Base-by-base conservation (phyloP, 2,329 filamentous ascomycete genomes). In the Trichoderma atrobrunneum region DNA sequence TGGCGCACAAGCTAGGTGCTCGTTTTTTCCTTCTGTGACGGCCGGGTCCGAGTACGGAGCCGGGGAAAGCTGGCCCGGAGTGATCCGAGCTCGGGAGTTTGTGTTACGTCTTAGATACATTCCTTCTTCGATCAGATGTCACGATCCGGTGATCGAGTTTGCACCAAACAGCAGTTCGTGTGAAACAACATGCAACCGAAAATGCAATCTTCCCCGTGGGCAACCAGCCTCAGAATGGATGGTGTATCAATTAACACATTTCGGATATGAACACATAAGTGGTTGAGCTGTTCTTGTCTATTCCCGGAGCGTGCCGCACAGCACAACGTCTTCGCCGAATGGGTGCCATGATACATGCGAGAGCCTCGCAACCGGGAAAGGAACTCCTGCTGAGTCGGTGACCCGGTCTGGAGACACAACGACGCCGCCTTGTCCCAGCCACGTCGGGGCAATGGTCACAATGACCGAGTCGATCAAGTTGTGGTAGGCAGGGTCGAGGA, bases 361-460 rank as follows among this genome's bases (percentile, higher is more conserved):
- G 61, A 97, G 84, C 75, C 90, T 89, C 18, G 91, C 89, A 1
- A 90, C 90, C 7, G 91, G 86, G 62, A 88, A 81, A 5, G 87
- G 85, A 60, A 83, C 82, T 3, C 87, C 89, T 21, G 85, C 79
- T 2, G 82, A 80, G 71, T 86, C 86, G 3, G 80, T 77, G 54
- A 85, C 87, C 39, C 89, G 85, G 24, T 88, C 85, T 2, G 95
- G 95, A 61, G 89, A 91, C 3, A 97, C 93, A 12, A 90, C 86
- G 11, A 98, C 93, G 8, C 94, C 94, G 3, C 93, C 93, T 73
- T 88, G 86, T 2, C 95, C 95, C n/a, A 98, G 85, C 89, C 94
- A 98, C 0, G 90, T 93, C 10, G 95, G 95, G 3, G 95, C 94
- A 77, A 98, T 90, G 0, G 95, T 98, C 72, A 98, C 87, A 76